Evolutionary conservation across 1,284 basidiomycete genomes (phyloP).

Genomic region (Cryptococcus sp.): DNA sequence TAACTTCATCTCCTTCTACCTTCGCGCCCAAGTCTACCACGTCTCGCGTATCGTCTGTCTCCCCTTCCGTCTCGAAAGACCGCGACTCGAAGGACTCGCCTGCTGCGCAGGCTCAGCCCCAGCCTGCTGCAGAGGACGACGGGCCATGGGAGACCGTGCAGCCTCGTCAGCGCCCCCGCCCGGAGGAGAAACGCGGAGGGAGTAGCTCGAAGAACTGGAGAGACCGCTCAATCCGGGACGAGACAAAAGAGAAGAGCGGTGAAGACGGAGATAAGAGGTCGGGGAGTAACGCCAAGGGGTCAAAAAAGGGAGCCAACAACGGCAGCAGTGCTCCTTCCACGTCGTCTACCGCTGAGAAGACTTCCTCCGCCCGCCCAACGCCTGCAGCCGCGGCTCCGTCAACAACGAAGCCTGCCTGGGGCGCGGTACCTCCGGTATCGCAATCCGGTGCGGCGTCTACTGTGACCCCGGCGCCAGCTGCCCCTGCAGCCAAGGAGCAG

Average conservation of each 20-base stretch:
- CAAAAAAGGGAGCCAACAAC: slow-evolving; percentile 13
- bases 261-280: slow-evolving; percentile 5
- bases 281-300: slow-evolving; percentile 14
- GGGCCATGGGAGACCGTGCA: slow-evolving; percentile 40
- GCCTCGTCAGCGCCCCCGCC: slow-evolving; percentile 14
- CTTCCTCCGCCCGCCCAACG: slow-evolving; percentile 8
- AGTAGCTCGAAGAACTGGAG: slow-evolving; percentile 39
- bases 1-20: slow-evolving; percentile 1
- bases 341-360: not conserved
- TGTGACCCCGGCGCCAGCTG: not conserved
- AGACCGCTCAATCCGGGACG: slow-evolving; percentile 20
- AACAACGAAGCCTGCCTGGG: slow-evolving; percentile 32
- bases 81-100: slow-evolving; percentile 1
- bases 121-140: slow-evolving; percentile 22
- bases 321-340: not conserved
- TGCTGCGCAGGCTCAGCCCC: not conserved
- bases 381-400: slow-evolving; percentile 1
- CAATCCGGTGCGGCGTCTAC: slow-evolving; percentile 3
- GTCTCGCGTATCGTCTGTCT: not conserved
- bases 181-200: slow-evolving; percentile 27
- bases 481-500: not conserved
- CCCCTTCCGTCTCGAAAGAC: slow-evolving; percentile 1
- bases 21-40: slow-evolving; percentile 5
- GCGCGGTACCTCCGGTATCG: slow-evolving; percentile 9
- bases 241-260: not conserved